Evolutionary conservation across 2,329 filamentous ascomycete species (phyloP), one percentile per base, ranked within the genome.

Genomic region (Monosporascus ibericus): DNA sequence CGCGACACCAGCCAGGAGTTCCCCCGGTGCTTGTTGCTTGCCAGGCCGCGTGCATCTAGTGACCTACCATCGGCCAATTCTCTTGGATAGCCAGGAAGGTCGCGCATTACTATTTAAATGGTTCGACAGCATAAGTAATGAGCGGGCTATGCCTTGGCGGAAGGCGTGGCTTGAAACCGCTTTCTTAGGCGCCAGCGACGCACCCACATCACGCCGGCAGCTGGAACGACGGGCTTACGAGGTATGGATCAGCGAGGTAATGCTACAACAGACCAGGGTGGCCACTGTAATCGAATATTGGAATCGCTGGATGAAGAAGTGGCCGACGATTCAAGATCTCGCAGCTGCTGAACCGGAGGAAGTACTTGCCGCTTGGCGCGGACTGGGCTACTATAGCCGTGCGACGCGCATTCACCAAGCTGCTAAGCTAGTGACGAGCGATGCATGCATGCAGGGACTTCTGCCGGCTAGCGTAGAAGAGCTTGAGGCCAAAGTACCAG

Each of bases 201-300:
- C 48, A 4, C 18, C 17, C 2, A 49, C 22, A 55, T 60, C 18
- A 25, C 72, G 72, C 30, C 47, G 53, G n/a, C 65, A 64, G 3
- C 69, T 84, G 11, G 75, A 78, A 53, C 74, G 69, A 30, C 76
- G 82, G 47, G 82, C 82, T 2, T 86, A 86, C 67, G 76, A 85
- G 63, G 82, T 86, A 47, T 85, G 82, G 80, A 83, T 86, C 62
- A 82, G 78, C 61, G 82, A 86, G 68, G 79, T 85, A 58, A 86
- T 86, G 82, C 73, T 85, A 11, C 82, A 86, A 64, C 82, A 86
- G 67, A 86, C 82, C 2, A 79, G 82, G 27, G 82, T 86, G 4
- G 75, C 78, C 2, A 78, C 77, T 6, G 82, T 85, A 1, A 78
- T 84, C 20, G 79, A 78, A 48, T 86, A 86, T 63, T 86, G 82